These are phyloP conservation scores for Penicillium sp. DNA, from an alignment of 2,329 filamentous ascomycete species.

Conservation along the genomic window DNA sequence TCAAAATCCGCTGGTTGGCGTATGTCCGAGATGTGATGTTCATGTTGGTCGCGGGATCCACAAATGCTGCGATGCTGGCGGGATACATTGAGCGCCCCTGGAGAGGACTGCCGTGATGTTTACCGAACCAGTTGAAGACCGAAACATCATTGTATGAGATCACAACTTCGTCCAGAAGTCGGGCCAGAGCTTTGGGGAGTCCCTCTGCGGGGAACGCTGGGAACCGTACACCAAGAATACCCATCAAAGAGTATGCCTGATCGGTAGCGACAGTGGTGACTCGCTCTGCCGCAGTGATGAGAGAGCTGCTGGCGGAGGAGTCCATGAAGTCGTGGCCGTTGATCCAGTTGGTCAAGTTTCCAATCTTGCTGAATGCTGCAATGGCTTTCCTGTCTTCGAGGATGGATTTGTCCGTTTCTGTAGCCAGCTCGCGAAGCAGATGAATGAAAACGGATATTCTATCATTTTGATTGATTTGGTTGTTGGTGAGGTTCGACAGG, in stretches of 20 bases:
- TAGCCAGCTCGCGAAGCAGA: background rate
- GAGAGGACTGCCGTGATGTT: background rate
- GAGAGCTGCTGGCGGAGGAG: conserved; percentile 11
- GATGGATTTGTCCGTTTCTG: background rate
- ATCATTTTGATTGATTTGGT: background rate
- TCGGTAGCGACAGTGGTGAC: conserved; percentile 14
- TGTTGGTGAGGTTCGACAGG: background rate
- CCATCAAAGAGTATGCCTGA: conserved; percentile 21
- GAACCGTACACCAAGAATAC: conserved; percentile 19
- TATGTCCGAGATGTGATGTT: background rate
- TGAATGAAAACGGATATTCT: background rate
- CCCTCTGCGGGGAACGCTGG: conserved; percentile 18
- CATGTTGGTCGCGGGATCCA: background rate
- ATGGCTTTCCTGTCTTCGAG: background rate
- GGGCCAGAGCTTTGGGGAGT: conserved; percentile 14
- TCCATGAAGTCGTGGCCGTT: background rate
- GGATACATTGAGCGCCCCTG: background rate
- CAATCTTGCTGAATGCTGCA: background rate
- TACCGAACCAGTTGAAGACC: conserved; percentile 1
- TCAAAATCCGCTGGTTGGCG: background rate
- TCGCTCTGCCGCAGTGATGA: conserved; percentile 11
- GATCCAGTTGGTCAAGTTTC: background rate
- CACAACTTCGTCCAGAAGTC: conserved; percentile 17
- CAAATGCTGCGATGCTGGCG: background rate
- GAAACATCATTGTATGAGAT: conserved; percentile 18